phyloP scores from a whole-genome alignment of 2,329 filamentous ascomycete species.

The Diaporthe citrichinensis region DNA sequence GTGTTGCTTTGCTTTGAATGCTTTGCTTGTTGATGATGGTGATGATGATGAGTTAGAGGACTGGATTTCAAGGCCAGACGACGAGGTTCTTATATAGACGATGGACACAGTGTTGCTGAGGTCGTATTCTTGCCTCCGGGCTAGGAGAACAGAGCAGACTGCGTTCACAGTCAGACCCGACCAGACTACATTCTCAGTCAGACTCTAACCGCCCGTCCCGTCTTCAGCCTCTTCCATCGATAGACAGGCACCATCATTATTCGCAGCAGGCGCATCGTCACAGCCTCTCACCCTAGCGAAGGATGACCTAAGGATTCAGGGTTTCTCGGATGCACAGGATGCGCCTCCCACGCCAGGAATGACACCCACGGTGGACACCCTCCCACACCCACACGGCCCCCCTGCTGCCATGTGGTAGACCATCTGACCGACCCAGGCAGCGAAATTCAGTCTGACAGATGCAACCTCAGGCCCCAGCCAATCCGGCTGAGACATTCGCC shows the following conservation, averaged over 20 bases:
- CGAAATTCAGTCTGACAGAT: constrained; percentile 25
- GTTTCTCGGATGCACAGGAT: constrained; percentile 35
- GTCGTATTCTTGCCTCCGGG: constrained; percentile 33
- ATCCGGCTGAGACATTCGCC: constrained; percentile 27
- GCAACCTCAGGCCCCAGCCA: constrained; percentile 28
- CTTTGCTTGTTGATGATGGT: constrained; percentile 42
- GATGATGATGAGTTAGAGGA: constrained; percentile 44
- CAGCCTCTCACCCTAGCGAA: constrained; percentile 39
- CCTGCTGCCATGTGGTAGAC: constrained; percentile 40
- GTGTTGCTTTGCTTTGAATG: constrained; percentile 38
- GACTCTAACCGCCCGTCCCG: constrained; percentile 36
- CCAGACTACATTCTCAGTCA: constrained; percentile 12
- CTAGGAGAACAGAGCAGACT: not conserved
- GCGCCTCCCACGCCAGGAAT: constrained; percentile 36
- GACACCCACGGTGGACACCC: constrained; percentile 15
- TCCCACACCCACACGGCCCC: constrained; percentile 14
- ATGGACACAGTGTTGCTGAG: constrained; percentile 34
- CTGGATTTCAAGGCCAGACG: constrained; percentile 44
- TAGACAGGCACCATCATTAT: constrained; percentile 25
- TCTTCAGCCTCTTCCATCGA: constrained; percentile 41
- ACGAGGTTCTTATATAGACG: constrained; percentile 45
- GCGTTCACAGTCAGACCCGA: constrained; percentile 15
- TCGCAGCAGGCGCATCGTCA: constrained; percentile 26
- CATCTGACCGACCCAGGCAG: constrained; percentile 17
- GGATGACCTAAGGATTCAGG: constrained; percentile 41